Evolutionary conservation across 164 flowering plant species (phyloP), one percentile per base, ranked within the genome.

Genomic region (Stephania japonica): DNA sequence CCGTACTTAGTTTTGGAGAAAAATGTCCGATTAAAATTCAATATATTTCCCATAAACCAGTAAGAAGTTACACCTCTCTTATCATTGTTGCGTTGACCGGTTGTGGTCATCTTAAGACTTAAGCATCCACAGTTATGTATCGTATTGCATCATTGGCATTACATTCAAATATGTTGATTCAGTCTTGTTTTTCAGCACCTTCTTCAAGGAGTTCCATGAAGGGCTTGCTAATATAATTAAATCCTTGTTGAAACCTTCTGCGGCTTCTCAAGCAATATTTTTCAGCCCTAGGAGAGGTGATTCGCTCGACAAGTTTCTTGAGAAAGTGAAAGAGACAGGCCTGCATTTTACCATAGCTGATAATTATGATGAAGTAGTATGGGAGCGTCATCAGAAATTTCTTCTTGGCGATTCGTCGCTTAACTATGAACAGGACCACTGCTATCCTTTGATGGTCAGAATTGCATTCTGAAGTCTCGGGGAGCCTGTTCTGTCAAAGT

Each of bases 261-360:
- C 80, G 14, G 73, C 86, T 43, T 88, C 94, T 2, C 87, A 92
- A 84, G 97, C 98, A 65, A 61, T 91, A 77, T 88, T 92, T 74
- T 84, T 92, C 72, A 83, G 90, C 74, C 97, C 98, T 44, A 86
- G 77, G 83, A 90, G 99, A 78, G 97, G 97, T 5, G 81, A 91
- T 74, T 87, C 97, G 0, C 72, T 92, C 83, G 90, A 87, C 53
- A 89, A 83, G 78, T 92, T 92, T 78, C 78, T 91, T n/a, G 82
- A 79, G 77, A 83, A 85, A 83, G 74, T 87, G 21, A 72, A 79
- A 75, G 81, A 78, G 72, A 65, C 68, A 67, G 96, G 90, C 44
- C 71, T 95, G 86, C 78, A 75, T 41, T 86, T 72, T 80, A 81
- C 69, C 66, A 44, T 89, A 66, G 76, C 80, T 49, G 96, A 92